Base-by-base conservation (phyloP, 331 rosid species). In the Phaseolus coccineus region DNA sequence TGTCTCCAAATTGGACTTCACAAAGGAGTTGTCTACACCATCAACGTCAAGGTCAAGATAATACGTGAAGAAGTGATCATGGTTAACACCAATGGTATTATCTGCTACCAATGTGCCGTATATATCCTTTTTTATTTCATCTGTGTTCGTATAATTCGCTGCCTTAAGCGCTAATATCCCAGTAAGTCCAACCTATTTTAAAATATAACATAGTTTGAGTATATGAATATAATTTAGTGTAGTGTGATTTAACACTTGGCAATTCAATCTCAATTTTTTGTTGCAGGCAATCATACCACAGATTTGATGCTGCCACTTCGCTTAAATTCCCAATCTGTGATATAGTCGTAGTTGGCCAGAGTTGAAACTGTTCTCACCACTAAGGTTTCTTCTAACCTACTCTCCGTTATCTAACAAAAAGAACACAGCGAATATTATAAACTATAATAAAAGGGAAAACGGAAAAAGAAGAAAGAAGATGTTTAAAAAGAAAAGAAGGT, bases 21-120 rank as follows among this genome's bases (percentile, higher is more conserved):
- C 74, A 31, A 91, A 87, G 56, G 94, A 91, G 63, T 93, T 91
- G 72, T 63, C 81, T 56, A 66, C 87, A 3, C 96, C 96, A 72
- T 91, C 96, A 52, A 93, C 80, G 71, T 91, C 94, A 5, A 93
- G 85, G 81, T 90, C 96, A 15, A 93, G 90, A 75, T 88, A 58
- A 73, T 74, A 91, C 11, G 84, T 84, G 13, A 91, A 25, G 72
- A 76, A 91, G 39, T 93, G 97, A 52, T 93, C 96, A 69, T 93
- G 96, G 85, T 82, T 52, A 6, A 87, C 78, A 30, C 86, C 93
- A 31, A 92, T 79, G 2, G 87, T 90, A 51, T 92, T 69, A 4
- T 92, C 91, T 13, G 94, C 90, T 30, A 90, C 42, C 70, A 90
- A 55, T 39, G 87, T 74, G 16, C 96, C 96, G 11, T 85, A 74